A percentile compares a stretch with the other conserved stretches of the same genome.
phyloP scores from a whole-genome alignment of 2,329 filamentous ascomycete genomes.

The Metarhizium anisopliae region DNA sequence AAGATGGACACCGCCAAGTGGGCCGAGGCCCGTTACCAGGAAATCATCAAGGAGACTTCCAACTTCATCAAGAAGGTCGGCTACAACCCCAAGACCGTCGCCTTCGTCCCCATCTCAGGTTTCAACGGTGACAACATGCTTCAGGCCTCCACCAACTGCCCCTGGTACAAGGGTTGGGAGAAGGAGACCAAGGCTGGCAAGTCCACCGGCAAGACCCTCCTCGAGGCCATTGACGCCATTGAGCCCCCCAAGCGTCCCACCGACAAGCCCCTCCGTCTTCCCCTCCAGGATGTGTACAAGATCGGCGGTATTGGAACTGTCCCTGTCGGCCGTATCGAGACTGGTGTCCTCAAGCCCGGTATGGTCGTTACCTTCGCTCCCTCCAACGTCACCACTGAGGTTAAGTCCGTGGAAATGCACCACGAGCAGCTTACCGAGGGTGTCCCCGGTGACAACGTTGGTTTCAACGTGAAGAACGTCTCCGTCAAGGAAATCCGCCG shows the following conservation, averaged over 20 bases:
- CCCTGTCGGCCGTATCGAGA: constrained; percentile 99
- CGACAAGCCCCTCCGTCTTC: constrained; percentile 99
- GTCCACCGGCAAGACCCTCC: constrained; percentile 89
- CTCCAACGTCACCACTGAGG: constrained; percentile 99
- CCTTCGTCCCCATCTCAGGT: constrained; percentile 99
- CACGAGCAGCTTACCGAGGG: constrained; percentile 97
- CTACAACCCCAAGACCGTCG: constrained; percentile 98
- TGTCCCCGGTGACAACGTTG: constrained; percentile 98
- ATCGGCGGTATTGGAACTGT: constrained; percentile 99
- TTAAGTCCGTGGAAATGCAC: constrained; percentile 99
- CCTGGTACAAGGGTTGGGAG: constrained; percentile 99
- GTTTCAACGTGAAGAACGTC: constrained; percentile 99
- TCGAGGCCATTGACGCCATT: constrained; percentile 97
- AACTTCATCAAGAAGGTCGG: constrained; percentile 99
- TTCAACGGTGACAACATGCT: constrained; percentile 99
- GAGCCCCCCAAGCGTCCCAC: constrained; percentile 86
- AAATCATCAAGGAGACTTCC: constrained; percentile 99
- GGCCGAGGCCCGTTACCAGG: constrained; percentile 90
- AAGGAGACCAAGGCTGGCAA: constrained; percentile 89
- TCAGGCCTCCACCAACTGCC: constrained; percentile 77
- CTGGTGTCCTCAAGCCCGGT: constrained; percentile 83
- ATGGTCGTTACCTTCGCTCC: constrained; percentile 99
- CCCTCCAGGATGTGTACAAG: constrained; percentile 99
- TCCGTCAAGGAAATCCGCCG: constrained; percentile 99
- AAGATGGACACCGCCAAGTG: constrained; percentile 99